Conservation (phyloP, 2,329 filamentous ascomycete species). For the Pestalotiopsis sp. region DNA sequence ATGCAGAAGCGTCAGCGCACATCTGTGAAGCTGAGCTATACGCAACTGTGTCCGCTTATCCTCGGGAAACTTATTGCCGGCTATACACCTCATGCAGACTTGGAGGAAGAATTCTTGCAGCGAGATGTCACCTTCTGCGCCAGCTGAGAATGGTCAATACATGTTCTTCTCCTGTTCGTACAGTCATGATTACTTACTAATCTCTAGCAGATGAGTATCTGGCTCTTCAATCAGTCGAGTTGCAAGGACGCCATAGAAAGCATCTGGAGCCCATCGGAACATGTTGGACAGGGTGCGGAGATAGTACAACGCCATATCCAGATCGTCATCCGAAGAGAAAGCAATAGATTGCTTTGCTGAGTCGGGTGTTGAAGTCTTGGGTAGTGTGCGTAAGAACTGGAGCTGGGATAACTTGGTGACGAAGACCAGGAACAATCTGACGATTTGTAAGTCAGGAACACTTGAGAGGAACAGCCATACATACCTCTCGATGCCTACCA, state of each 20-base stretch:
- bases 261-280: constrained; percentile 65
- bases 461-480: constrained; percentile 17
- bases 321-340: constrained; percentile 62
- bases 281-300: constrained; percentile 74
- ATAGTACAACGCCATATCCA: constrained; percentile 77
- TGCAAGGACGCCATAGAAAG: constrained; percentile 70
- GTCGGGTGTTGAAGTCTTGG: constrained; percentile 22
- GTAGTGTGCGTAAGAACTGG: constrained; percentile 46
- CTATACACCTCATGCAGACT: constrained; percentile 64
- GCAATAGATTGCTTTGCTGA: constrained; percentile 27
- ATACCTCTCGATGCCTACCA: constrained; percentile 64
- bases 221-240: constrained; percentile 57
- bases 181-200: constrained; percentile 47
- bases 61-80: constrained; percentile 37
- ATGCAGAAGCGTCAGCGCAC: constrained; percentile 68
- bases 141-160: constrained; percentile 39
- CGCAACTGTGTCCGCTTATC: constrained; percentile 43
- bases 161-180: constrained; percentile 20
- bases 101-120: constrained; percentile 69
- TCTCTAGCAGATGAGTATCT: constrained; percentile 41
- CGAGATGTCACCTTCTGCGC: constrained; percentile 55
- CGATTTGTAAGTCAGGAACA: constrained; percentile 19
- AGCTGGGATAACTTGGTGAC: constrained; percentile 58
- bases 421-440: constrained; percentile 62
- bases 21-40: constrained; percentile 68